phyloP scores from a whole-genome alignment of 177 flowering plant species.

The Vitis hybrid region DNA sequence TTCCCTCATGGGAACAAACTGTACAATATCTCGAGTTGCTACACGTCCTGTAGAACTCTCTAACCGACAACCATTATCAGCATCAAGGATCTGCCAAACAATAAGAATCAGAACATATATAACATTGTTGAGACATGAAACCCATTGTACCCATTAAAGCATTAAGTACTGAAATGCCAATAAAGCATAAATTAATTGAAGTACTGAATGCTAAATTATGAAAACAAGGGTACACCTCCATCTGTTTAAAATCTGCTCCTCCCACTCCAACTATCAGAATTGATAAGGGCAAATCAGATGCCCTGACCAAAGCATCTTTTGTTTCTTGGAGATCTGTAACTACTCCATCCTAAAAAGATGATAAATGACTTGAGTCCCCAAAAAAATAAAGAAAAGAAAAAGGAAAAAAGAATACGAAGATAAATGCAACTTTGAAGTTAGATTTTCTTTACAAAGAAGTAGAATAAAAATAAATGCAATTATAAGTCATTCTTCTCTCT shows the following conservation, averaged over 20 bases:
- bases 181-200: not conserved
- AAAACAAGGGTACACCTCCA: conserved; percentile 60
- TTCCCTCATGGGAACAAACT: conserved; percentile 89
- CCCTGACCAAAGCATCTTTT: conserved; percentile 74
- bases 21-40: conserved; percentile 89
- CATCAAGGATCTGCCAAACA: conserved; percentile 70
- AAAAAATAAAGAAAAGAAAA: not conserved
- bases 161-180: too few relatives aligned
- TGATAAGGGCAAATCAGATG: conserved; percentile 89
- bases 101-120: not conserved
- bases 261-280: conserved; percentile 94
- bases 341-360: conserved; percentile 73
- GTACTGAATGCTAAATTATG: not conserved
- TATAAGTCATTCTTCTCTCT: conserved; percentile 3
- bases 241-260: conserved; percentile 69
- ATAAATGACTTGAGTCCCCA: not conserved
- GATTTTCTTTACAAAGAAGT: not conserved
- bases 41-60: conserved; percentile 76
- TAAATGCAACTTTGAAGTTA: too few relatives aligned
- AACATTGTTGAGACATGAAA: too few relatives aligned
- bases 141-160: too few relatives aligned
- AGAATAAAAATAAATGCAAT: not conserved
- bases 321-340: conserved; percentile 82
- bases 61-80: conserved; percentile 70
- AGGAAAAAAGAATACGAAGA: not conserved